Conservation (phyloP, 177 flowering plant species). For the Tripterygium wilfordii region DNA sequence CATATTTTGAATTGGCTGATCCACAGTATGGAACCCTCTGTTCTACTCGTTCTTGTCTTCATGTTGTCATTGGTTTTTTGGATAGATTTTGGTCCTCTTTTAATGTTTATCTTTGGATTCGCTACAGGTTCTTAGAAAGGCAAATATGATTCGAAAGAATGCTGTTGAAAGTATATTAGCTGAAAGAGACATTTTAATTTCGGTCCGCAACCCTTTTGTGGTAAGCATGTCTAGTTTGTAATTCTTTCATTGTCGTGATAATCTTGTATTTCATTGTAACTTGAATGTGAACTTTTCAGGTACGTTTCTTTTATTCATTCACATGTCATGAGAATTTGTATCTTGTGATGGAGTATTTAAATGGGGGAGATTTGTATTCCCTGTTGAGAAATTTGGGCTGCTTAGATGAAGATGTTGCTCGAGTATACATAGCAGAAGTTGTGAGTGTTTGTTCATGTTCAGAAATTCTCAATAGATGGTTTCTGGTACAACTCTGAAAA, state of each 20-base stretch:
- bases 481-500: conserved; percentile 1
- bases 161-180: conserved; percentile 99
- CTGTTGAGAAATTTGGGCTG: conserved; percentile 94
- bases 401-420: conserved; percentile 96
- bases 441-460: conserved; percentile 40
- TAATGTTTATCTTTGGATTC: background rate
- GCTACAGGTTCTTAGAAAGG: conserved; percentile 87
- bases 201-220: conserved; percentile 99
- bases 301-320: conserved; percentile 97
- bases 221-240: conserved; percentile 51
- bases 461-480: background rate
- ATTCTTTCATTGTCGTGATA: conserved; percentile 6
- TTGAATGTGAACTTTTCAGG: conserved; percentile 40
- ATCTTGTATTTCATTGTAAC: conserved; percentile 15
- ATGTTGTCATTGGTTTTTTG: too few relatives aligned
- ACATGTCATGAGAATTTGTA: conserved; percentile 98
- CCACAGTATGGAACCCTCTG: too few relatives aligned
- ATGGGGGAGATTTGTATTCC: conserved; percentile 97
- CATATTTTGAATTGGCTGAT: too few relatives aligned
- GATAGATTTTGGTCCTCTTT: too few relatives aligned
- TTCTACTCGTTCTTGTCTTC: too few relatives aligned
- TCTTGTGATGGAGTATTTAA: conserved; percentile 99
- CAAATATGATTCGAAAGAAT: conserved; percentile 98
- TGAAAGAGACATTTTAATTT: conserved; percentile 93
- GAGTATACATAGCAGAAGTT: conserved; percentile 96